phyloP scores from a whole-genome alignment of 2,329 filamentous ascomycete genomes.

The Coniella lustricola region DNA sequence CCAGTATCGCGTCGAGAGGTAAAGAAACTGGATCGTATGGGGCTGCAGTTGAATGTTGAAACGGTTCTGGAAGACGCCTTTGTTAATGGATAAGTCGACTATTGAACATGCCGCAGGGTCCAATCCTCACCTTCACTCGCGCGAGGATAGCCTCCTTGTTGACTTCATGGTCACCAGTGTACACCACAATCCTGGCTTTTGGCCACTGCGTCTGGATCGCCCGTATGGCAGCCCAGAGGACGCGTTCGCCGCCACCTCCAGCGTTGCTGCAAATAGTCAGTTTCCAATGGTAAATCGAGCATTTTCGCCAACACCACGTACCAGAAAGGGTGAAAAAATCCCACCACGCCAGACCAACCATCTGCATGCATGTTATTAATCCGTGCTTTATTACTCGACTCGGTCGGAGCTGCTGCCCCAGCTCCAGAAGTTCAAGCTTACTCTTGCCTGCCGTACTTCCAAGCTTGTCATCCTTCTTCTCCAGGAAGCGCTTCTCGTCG shows the following conservation, averaged over 20 bases:
- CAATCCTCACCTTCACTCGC: slow-evolving; percentile 59
- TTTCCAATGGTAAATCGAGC: not conserved
- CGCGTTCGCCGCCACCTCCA: slow-evolving; percentile 88
- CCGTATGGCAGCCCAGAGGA: slow-evolving; percentile 91
- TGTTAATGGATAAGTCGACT: not conserved
- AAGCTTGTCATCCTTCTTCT: slow-evolving; percentile 22
- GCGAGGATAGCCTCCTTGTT: slow-evolving; percentile 72
- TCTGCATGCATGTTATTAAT: slow-evolving; percentile 37
- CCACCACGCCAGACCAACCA: slow-evolving; percentile 78
- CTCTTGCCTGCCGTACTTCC: slow-evolving; percentile 22
- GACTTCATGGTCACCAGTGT: slow-evolving; percentile 90
- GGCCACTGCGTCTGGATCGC: slow-evolving; percentile 88
- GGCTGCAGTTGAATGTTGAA: slow-evolving; percentile 90
- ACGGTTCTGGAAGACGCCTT: slow-evolving; percentile 47
- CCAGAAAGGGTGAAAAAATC: slow-evolving; percentile 98
- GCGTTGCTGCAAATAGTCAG: slow-evolving; percentile 61
- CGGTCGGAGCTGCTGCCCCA: slow-evolving; percentile 62
- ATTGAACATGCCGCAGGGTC: not conserved
- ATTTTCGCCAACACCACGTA: slow-evolving; percentile 32
- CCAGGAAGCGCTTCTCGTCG: slow-evolving; percentile 33
- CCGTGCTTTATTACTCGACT: slow-evolving; percentile 29
- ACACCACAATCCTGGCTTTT: slow-evolving; percentile 81
- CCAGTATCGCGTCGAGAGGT: slow-evolving; percentile 80
- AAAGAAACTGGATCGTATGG: slow-evolving; percentile 79
- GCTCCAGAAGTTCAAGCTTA: slow-evolving; percentile 51